Evolutionary conservation across 768 basidiomycete genomes (phyloP), one percentile per base, ranked within the genome.

Genomic region (Chalciporus piperatus): DNA sequence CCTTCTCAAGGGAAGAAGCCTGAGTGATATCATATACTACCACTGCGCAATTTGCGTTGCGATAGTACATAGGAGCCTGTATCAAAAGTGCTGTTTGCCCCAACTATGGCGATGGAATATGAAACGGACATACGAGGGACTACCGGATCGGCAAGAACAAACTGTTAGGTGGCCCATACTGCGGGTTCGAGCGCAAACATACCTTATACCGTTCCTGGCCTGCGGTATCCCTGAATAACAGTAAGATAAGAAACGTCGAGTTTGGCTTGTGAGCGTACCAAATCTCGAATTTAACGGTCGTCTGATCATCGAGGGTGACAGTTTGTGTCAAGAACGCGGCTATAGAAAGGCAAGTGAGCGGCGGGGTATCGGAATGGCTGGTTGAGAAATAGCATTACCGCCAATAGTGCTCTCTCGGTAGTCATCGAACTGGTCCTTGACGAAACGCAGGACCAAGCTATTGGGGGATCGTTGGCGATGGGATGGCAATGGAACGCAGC

Each of bases 301-400:
- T 89, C 56, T 86, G 84, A 66, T 94, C 89, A 44, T 94, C 88
- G 37, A 97, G 79, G 12, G 84, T 86, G 28, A 98, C 91, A 3
- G 95, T 97, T 71, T 98, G 96, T n/a, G 97, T 98, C 59, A 99
- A 72, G 79, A 99, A 99, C 32, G 96, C 96, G 54, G 96, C 96
- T 92, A 62, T 50, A 52, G 49, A 25, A 35, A 40, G 47, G 56
- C 59, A 6, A 17, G 35, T 63, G 60, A 61, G 59, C 47, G 41
- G 32, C 45, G 61, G 14, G 39, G 28, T n/a, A 35, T 40, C 51
- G 19, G 42, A 14, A 20, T 19, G 20, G 7, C 23, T 28, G 10
- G 22, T 2, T 27, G 17, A 14, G 2, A 40, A 35, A 48, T 20
- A n/a, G 57, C 62, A 51, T n/a, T 57, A 87, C 92, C 89, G 66